Conservation (phyloP, 2,329 filamentous ascomycete genomes). For the Botrytis elliptica region DNA sequence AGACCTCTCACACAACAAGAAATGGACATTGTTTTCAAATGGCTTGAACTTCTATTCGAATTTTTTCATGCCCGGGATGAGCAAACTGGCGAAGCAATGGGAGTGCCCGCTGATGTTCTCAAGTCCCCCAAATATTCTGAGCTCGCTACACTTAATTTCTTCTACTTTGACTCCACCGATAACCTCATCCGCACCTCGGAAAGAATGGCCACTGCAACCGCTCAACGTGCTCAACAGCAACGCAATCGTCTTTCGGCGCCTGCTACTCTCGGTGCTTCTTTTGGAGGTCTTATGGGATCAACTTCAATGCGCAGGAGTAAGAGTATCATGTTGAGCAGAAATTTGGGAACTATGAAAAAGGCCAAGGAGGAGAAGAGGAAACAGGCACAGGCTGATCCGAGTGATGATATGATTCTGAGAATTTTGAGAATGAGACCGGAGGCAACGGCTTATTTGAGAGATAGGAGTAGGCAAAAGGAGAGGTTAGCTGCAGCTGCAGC, state of each 20-base stretch:
- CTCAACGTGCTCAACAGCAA: slow-evolving; percentile 71
- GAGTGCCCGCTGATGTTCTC: slow-evolving; percentile 85
- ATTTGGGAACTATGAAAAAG: slow-evolving; percentile 92
- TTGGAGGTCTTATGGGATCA: slow-evolving; percentile 63
- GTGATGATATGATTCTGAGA: slow-evolving; percentile 95
- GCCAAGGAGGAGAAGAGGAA: slow-evolving; percentile 95
- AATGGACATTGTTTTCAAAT: slow-evolving; percentile 91
- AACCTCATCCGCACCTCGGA: slow-evolving; percentile 94
- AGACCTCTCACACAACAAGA: slow-evolving; percentile 81
- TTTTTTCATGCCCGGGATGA: slow-evolving; percentile 96
- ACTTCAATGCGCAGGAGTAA: slow-evolving; percentile 64
- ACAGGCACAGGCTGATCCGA: slow-evolving; percentile 93
- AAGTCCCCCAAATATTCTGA: slow-evolving; percentile 99
- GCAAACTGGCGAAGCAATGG: slow-evolving; percentile 75
- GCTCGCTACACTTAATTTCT: slow-evolving; percentile 93
- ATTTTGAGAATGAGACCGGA: slow-evolving; percentile 95
- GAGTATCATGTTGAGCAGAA: slow-evolving; percentile 91
- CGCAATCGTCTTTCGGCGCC: slow-evolving; percentile 71
- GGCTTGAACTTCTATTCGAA: slow-evolving; percentile 84
- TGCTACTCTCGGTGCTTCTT: slow-evolving; percentile 51
- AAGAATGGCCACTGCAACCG: slow-evolving; percentile 86
- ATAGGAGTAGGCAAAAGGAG: slow-evolving; percentile 91
- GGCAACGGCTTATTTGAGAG: slow-evolving; percentile 81
- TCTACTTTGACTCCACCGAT: slow-evolving; percentile 92
- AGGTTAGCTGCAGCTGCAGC: slow-evolving; percentile 85